Base-by-base conservation (phyloP, 129 eudicot species). In the Escallonia herrerae region DNA sequence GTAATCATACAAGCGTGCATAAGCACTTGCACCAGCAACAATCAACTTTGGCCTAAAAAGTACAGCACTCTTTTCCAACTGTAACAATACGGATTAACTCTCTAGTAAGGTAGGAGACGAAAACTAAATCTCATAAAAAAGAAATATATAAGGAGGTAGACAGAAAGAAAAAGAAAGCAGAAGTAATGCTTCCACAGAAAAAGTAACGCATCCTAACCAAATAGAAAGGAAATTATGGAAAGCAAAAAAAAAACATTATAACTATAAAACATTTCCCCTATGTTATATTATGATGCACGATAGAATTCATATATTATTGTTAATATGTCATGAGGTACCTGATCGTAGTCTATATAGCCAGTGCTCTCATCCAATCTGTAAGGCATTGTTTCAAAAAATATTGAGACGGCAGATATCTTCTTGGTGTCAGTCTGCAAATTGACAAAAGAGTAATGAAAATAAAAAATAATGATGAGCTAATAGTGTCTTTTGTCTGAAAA, bases 1-100 rank as follows among this genome's bases (percentile, higher is more conserved):
- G 82, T 90, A 90, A 69, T 90, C 95, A 78, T 90, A 90, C 6
- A 82, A 77, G 57, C 90, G 95, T 40, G 95, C 97, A 80, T 90
- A 90, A 15, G 97, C 97, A 87, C 97, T 90, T 66, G 97, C 97
- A 72, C 97, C 97, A 37, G 97, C 97, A 57, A 90, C 95, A 55
- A 90, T 82, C 60, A 90, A 64, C 65, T 90, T 90, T 64, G 97
- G 97, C 81, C 97, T 73, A 72, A 81, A 90, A 15, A 90, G 90
- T 38, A 79, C 78, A 0, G 95, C 97, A 75, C 95, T 90, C 76
- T 84, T 87, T 77, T 90, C 97, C 87, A 90, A 67, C 97, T 90
- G 80, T 73, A 79, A 55, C 50, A 40, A 75, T 54, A 68, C 37
- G 48, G 33, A 33, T 57, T 11, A 74, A 62, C 47, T 51, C 14